Base-by-base conservation (phyloP, 495 filamentous ascomycete species). In the Terfezia boudieri region DNA sequence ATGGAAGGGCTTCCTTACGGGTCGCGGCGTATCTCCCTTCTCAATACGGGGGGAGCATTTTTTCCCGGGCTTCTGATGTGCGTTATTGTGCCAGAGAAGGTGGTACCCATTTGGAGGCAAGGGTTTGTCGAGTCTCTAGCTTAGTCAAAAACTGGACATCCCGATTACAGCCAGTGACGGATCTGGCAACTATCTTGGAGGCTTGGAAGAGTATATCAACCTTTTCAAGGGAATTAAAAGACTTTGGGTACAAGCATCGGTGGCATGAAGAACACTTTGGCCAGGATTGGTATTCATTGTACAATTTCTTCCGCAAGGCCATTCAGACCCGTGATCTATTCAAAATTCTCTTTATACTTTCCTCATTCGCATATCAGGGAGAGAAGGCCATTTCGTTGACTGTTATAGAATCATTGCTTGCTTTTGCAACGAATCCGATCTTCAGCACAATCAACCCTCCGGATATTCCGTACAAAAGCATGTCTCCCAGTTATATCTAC, bases 251-350 rank as follows among this genome's bases (percentile, higher is more conserved):
- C 41, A 20, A 9, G 14, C 41, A 46, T 20, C 41, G 41, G 17
- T 46, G 41, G 41, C 26, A 32, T 36, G 52, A 32, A 46, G 37
- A 38, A 11, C 53, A 20, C 9, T 50, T 46, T 41, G 58, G 8
- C 14, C 23, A 9, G 9, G 51, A 17, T n/a, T 55, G 57, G 50
- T 55, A 51, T 11, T 37, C 50, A 12, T 38, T 58, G 17, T 56
- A 56, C 5, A 52, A 32, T 32, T 32, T 32, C 26, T 32, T 32
- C 26, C 26, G 26, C 26, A 32, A 32, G 26, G 4, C 26, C 26
- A 32, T 7, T 32, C 1, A 32, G 26, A 32, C 26, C 26, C 26
- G 26, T 4, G 26, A 32, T 32, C 26, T 4, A 7, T 32, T 5
- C 26, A 32, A 32, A 7, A 32, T 32, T 32, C 26, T 32, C 26